phyloP scores from a whole-genome alignment of 1,284 basidiomycete genomes.

The Marasmius oreades region DNA sequence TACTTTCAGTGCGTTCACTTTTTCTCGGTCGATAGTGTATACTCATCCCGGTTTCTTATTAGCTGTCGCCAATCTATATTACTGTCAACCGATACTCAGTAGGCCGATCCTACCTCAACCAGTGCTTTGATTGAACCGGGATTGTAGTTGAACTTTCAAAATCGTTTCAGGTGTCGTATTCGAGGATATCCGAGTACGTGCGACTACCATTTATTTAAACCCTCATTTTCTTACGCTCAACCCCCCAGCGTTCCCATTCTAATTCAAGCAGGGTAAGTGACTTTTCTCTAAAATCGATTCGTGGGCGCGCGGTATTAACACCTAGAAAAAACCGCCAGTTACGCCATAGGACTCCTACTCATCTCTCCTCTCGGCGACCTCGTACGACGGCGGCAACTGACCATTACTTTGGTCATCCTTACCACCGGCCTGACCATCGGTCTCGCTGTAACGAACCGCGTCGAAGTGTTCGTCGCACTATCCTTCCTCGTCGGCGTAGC shows the following conservation, averaged over 20 bases:
- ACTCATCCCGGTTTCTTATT: not conserved
- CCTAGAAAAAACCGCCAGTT: conserved; percentile 29
- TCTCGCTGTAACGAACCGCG: conserved; percentile 44
- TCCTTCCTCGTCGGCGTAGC: conserved; percentile 55
- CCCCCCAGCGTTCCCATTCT: conserved; percentile 44
- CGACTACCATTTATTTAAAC: not conserved
- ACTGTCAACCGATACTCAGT: conserved; percentile 51
- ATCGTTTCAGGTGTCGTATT: conserved; percentile 51
- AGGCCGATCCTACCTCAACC: conserved; percentile 12
- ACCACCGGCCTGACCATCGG: conserved; percentile 54
- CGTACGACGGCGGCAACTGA: conserved; percentile 54
- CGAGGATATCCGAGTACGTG: conserved; percentile 52
- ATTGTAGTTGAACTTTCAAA: conserved; percentile 4
- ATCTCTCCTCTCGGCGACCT: conserved; percentile 67
- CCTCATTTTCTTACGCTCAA: not conserved
- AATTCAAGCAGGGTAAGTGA: conserved; percentile 43
- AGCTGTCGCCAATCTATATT: conserved; percentile 47
- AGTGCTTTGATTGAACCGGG: not conserved
- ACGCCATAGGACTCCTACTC: conserved; percentile 55
- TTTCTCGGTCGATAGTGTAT: not conserved
- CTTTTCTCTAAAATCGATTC: not conserved
- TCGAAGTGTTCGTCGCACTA: conserved; percentile 51
- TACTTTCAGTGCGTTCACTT: conserved; percentile 37
- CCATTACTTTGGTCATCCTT: conserved; percentile 42
- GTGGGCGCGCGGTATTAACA: not conserved